These are phyloP conservation scores for Eustoma russellianum DNA, from an alignment of 257 asterid species.

Conservation along the genomic window DNA sequence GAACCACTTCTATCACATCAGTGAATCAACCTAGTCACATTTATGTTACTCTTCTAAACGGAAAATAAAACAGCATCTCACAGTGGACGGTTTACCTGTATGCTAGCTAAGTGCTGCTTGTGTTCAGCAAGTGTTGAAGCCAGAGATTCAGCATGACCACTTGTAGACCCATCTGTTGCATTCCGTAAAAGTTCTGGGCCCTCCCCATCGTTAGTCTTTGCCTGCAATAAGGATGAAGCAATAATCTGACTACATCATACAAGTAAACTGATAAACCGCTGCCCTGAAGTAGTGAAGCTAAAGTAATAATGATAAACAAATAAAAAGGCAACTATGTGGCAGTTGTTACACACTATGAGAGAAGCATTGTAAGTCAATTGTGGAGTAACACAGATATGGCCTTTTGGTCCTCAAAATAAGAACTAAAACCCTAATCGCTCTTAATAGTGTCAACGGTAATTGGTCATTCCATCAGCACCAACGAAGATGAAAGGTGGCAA, in stretches of 20 bases:
- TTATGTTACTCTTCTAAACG: not conserved
- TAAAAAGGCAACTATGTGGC: no score
- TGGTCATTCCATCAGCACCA: no score
- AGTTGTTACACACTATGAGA: no score
- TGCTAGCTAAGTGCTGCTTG: slow-evolving; percentile 87
- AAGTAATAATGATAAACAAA: no score
- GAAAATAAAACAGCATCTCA: not conserved
- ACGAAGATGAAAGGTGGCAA: no score
- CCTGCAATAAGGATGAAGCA: slow-evolving; percentile 34
- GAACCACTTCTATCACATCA: not conserved
- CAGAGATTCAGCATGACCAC: slow-evolving; percentile 90
- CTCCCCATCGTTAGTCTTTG: slow-evolving; percentile 88
- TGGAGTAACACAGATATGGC: no score
- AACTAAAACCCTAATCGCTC: no score
- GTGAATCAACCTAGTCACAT: slow-evolving; percentile 5
- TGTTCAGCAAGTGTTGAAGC: slow-evolving; percentile 85
- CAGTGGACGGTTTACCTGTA: slow-evolving; percentile 49
- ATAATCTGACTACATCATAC: slow-evolving; percentile 4
- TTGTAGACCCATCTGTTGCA: slow-evolving; percentile 55
- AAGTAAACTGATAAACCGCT: not conserved
- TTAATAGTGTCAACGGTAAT: no score
- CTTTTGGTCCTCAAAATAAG: no score
- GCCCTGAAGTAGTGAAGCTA: not conserved
- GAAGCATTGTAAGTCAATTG: no score
- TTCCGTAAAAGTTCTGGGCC: slow-evolving; percentile 89